Conservation (phyloP, 148 eudicot genomes). For the Silene conica region DNA sequence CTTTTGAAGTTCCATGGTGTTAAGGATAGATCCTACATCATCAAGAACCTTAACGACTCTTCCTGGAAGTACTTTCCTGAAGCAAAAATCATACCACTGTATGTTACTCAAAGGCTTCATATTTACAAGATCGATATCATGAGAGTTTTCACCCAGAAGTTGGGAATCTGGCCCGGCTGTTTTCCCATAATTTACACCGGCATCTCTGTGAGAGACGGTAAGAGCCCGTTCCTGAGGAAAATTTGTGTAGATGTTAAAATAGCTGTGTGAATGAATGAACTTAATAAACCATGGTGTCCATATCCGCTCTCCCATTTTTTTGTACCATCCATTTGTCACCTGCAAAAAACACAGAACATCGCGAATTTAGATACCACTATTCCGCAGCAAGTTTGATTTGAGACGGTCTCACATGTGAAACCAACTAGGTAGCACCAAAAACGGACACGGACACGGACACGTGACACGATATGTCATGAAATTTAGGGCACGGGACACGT, state of each 20-base stretch:
- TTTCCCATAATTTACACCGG: slow-evolving; percentile 93
- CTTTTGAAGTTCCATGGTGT: slow-evolving; percentile 45
- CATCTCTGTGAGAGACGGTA: slow-evolving; percentile 80
- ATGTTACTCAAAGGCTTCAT: slow-evolving; percentile 54
- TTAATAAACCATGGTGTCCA: slow-evolving; percentile 99
- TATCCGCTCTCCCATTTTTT: slow-evolving; percentile 84
- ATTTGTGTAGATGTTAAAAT: slow-evolving; percentile 83
- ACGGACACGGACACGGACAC: too few species aligned
- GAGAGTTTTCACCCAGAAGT: slow-evolving; percentile 46
- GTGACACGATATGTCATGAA: too few species aligned
- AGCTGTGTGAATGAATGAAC: slow-evolving; percentile 73
- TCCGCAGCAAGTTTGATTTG: too few species aligned
- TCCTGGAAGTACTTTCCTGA: slow-evolving; percentile 62
- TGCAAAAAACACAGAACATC: slow-evolving; percentile 20
- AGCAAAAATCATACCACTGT: slow-evolving; percentile 92
- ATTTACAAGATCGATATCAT: slow-evolving; percentile 39
- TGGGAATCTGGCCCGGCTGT: slow-evolving; percentile 89
- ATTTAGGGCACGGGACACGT: too few species aligned
- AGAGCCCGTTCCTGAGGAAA: slow-evolving; percentile 75
- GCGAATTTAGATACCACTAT: neutral
- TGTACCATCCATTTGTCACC: slow-evolving; percentile 99
- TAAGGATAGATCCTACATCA: slow-evolving; percentile 50
- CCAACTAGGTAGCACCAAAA: too few species aligned
- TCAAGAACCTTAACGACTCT: slow-evolving; percentile 45
- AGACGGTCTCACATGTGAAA: too few species aligned